Conservation (phyloP, 371 early-diverging fungal species). For the Mortierella sp. region DNA sequence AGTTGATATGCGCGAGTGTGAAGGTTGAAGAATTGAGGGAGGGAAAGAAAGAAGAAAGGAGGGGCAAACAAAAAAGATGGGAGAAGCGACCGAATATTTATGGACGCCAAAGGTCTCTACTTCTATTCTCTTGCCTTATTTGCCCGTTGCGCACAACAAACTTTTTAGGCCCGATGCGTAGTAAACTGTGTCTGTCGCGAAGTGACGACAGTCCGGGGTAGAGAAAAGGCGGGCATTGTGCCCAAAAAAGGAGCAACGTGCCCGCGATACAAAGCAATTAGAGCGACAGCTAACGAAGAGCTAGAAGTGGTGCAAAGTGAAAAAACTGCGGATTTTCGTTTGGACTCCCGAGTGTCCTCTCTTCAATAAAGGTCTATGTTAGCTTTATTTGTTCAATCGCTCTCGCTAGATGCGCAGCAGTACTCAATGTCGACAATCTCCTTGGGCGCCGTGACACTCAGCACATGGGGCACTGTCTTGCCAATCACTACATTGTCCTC, state of each 20-base stretch:
- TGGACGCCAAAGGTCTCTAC: background rate
- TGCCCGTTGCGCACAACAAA: background rate
- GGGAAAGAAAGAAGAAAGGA: background rate
- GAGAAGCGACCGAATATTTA: background rate
- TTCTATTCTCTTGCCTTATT: background rate
- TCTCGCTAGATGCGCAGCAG: conserved; percentile 59
- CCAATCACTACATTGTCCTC: conserved; percentile 95
- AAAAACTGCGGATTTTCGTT: background rate
- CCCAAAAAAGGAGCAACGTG: background rate
- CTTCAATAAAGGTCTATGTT: background rate
- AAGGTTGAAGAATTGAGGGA: background rate
- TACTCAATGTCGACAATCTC: conserved; percentile 91
- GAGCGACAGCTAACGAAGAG: background rate
- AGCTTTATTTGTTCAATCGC: background rate
- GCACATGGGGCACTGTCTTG: conserved; percentile 73
- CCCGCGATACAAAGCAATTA: background rate
- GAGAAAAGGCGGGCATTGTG: background rate
- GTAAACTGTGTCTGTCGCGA: background rate
- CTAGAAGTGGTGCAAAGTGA: no score
- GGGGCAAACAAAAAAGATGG: no score
- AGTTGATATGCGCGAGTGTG: background rate
- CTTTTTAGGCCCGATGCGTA: no score
- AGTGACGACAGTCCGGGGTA: background rate
- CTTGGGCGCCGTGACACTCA: conserved; percentile 88
- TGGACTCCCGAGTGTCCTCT: background rate